phyloP scores from a whole-genome alignment of 1,284 basidiomycete species.

The Malassezia furfur region DNA sequence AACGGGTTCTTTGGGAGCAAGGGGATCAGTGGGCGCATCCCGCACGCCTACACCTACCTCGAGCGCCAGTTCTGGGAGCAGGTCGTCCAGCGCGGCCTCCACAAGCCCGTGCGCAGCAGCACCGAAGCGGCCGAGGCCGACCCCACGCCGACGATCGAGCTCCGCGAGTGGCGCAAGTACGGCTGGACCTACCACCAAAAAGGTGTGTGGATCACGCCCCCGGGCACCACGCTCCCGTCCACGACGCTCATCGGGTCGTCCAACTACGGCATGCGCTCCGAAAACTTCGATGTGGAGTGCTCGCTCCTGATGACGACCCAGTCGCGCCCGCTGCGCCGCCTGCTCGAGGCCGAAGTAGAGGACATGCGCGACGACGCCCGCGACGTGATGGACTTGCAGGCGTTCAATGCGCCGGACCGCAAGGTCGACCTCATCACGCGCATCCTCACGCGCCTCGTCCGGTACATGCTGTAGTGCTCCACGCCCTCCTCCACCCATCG shows the following conservation, averaged over 20 bases:
- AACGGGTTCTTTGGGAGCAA: constrained; percentile 88
- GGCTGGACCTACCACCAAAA: constrained; percentile 98
- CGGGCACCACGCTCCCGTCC: constrained; percentile 10
- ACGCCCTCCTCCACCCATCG: neutral
- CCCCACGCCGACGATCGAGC: constrained; percentile 53
- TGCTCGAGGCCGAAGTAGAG: constrained; percentile 52
- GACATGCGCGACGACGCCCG: constrained; percentile 50
- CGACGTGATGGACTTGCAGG: constrained; percentile 50
- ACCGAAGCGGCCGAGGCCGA: neutral
- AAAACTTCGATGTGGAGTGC: constrained; percentile 82
- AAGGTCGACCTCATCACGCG: constrained; percentile 57
- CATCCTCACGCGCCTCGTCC: constrained; percentile 35
- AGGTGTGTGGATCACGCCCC: constrained; percentile 15
- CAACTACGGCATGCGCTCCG: constrained; percentile 84
- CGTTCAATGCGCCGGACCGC: constrained; percentile 55
- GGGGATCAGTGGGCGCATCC: constrained; percentile 82
- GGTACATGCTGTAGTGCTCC: constrained; percentile 27
- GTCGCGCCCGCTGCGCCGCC: constrained; percentile 20
- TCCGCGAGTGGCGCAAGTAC: constrained; percentile 76
- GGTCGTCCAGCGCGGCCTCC: constrained; percentile 50
- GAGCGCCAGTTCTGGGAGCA: constrained; percentile 69
- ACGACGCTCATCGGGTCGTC: constrained; percentile 83
- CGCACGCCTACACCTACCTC: constrained; percentile 83
- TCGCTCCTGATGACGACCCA: constrained; percentile 70
- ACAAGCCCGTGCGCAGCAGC: constrained; percentile 41